These are phyloP conservation scores for Cladosporium velox DNA, from an alignment of 2,329 filamentous ascomycete genomes.

Conservation along the genomic window DNA sequence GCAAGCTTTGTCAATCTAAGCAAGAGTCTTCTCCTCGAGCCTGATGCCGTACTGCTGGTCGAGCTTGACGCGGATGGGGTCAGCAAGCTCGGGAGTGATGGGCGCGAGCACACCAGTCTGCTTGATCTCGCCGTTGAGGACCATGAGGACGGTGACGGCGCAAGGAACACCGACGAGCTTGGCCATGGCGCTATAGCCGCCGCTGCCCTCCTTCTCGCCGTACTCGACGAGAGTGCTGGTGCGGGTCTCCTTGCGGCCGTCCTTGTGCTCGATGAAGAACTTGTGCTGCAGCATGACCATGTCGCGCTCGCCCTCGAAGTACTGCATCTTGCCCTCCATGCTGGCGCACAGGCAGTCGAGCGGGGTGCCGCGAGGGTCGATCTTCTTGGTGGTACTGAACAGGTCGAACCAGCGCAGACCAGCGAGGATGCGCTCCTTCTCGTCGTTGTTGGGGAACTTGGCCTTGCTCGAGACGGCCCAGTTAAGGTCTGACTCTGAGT, in stretches of 20 bases:
- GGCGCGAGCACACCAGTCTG: slow-evolving; percentile 66
- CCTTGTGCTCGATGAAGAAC: slow-evolving; percentile 81
- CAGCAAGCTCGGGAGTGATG: slow-evolving; percentile 70
- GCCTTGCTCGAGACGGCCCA: slow-evolving; percentile 75
- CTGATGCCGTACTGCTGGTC: slow-evolving; percentile 75
- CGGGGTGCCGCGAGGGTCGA: slow-evolving; percentile 73
- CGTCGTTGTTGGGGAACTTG: slow-evolving; percentile 66
- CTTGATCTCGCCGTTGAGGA: slow-evolving; percentile 41
- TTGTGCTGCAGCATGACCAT: slow-evolving; percentile 77
- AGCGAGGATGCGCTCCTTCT: slow-evolving; percentile 68
- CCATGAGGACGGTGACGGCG: slow-evolving; percentile 64
- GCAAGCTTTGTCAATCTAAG: slow-evolving; percentile 5
- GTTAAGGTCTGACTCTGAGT: slow-evolving; percentile 63
- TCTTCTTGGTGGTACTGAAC: slow-evolving; percentile 68
- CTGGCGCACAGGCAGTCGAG: slow-evolving; percentile 89
- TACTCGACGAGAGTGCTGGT: slow-evolving; percentile 83
- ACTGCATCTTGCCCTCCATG: slow-evolving; percentile 90
- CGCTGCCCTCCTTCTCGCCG: slow-evolving; percentile 67
- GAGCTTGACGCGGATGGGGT: slow-evolving; percentile 74
- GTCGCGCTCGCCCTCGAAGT: slow-evolving; percentile 78
- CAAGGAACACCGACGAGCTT: slow-evolving; percentile 77
- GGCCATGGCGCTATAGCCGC: slow-evolving; percentile 76
- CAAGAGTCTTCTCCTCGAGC: slow-evolving; percentile 64
- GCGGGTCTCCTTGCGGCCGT: slow-evolving; percentile 73
- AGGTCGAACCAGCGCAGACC: slow-evolving; percentile 73